Base-by-base conservation (phyloP, 148 eudicot genomes). In the Heliosperma pusillum region DNA sequence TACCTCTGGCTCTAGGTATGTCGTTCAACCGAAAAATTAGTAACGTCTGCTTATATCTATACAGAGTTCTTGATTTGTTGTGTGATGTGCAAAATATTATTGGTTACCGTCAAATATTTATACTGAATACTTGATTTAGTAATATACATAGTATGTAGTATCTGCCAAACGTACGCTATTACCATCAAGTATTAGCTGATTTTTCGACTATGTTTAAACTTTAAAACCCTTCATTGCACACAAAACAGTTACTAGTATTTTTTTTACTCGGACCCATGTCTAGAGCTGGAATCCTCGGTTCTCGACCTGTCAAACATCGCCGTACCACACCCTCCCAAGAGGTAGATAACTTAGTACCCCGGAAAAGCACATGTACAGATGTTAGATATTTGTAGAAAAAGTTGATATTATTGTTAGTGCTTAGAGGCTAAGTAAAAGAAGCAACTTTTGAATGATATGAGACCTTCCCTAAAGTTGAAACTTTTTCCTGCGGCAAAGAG, bases 1-100 rank as follows among this genome's bases (percentile, higher is more conserved):
- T 11, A 70, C 77, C 79, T 67, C 71, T 10, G 71, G 71, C 55
- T 82, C 92, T 63, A 80, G 92, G 92, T 89, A 81, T 50, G 80
- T 63, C 65, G 12, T 50, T 55, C 7, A 47, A 66, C 10, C 15
- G 12, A 20, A 50, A 25, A 59, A 33, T 67, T 45, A 10, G 71
- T 56, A 1, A 8, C 70, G 5, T 26, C n/a, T 21, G 12, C 45
- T 27, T 7, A 42, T 25, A 11, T 29, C 40, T 56, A 9, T 10
- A 4, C 44, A 47, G 6, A 33, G 10, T 55, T 7, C 45, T 20
- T 70, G 21, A 61, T 58, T 79, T 29, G 0, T 30, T 65, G 17
- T 77, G 71, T 57, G 63, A 17, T 9, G 36, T 30, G 5, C 17
- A 3, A 15, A 36, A 21, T 15, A 30, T 52, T 0, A 61, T 22